Conservation (phyloP, 2,329 filamentous ascomycete species). For the Alternaria tenuissima region DNA sequence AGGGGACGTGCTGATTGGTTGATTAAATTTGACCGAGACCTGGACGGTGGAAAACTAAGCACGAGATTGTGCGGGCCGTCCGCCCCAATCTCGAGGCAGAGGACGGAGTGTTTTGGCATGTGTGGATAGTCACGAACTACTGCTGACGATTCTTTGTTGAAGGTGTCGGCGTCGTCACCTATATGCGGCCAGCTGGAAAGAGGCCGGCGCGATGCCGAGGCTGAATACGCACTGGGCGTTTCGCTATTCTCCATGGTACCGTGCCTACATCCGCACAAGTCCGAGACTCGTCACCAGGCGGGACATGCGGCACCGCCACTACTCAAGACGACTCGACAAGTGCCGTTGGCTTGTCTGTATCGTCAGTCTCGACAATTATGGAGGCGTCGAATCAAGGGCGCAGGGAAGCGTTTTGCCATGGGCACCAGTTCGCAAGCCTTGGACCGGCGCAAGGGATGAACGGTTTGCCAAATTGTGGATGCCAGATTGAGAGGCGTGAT, state of each 20-base stretch:
- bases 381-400: constrained; percentile 34
- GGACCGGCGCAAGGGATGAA: constrained; percentile 37
- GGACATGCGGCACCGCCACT: constrained; percentile 40
- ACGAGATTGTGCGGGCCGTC: constrained; percentile 41
- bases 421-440: constrained; percentile 26
- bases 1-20: constrained; percentile 34
- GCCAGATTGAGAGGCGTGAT: constrained; percentile 39
- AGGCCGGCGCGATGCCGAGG: constrained; percentile 27
- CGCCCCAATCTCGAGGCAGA: constrained; percentile 23
- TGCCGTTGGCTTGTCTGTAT: constrained; percentile 21
- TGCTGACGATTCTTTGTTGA: constrained; percentile 18
- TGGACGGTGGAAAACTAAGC: constrained; percentile 32
- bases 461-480: constrained; percentile 35
- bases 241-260: constrained; percentile 32
- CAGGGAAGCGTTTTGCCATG: constrained; percentile 26
- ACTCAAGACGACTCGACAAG: constrained; percentile 20
- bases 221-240: constrained; percentile 25
- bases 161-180: constrained; percentile 21
- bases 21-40: constrained; percentile 25
- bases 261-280: constrained; percentile 39
- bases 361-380: constrained; percentile 10
- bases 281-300: constrained; percentile 43
- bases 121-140: constrained; percentile 15
- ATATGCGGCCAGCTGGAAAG: constrained; percentile 21
- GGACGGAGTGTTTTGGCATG: constrained; percentile 19